A percentile compares a stretch with the other conserved stretches of the same genome.
Conservation (phyloP, 1,139 yeast species). For the Pichia sp. region DNA sequence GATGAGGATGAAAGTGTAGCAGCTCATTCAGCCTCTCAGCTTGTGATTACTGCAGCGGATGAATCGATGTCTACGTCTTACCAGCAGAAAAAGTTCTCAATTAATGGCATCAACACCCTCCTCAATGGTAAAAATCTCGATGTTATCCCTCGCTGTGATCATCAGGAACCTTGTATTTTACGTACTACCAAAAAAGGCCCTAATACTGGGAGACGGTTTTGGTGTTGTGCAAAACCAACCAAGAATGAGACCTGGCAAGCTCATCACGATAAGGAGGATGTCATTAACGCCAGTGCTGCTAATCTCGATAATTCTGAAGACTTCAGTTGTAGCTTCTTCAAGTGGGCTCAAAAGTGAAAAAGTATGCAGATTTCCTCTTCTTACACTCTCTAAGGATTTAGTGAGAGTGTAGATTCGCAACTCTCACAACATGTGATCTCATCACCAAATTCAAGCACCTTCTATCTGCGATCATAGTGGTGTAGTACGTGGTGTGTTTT, state of each 20-base stretch:
- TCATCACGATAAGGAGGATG: not conserved
- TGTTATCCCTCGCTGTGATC: slow-evolving; percentile 44
- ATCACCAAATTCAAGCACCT: too few species aligned
- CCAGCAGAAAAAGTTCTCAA: too few species aligned
- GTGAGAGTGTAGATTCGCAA: too few species aligned
- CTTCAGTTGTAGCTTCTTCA: slow-evolving; percentile 29
- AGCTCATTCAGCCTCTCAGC: slow-evolving; percentile 4
- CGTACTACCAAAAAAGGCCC: slow-evolving; percentile 41
- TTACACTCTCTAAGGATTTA: too few species aligned
- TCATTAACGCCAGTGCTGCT: slow-evolving; percentile 28
- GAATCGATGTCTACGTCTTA: too few species aligned
- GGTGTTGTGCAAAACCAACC: slow-evolving; percentile 44
- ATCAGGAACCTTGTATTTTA: slow-evolving; percentile 40
- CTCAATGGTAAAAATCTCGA: slow-evolving; percentile 15
- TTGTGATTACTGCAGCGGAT: too few species aligned
- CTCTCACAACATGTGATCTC: too few species aligned
- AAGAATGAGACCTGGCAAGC: slow-evolving; percentile 18
- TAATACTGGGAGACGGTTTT: slow-evolving; percentile 47
- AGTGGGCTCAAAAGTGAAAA: slow-evolving; percentile 30
- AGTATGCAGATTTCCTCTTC: slow-evolving; percentile 1
- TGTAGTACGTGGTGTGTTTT: too few species aligned
- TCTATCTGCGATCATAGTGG: too few species aligned
- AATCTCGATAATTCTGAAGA: not conserved
- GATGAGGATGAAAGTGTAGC: slow-evolving; percentile 1
- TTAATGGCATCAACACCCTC: too few species aligned